phyloP scores from a whole-genome alignment of 495 filamentous ascomycete genomes.

The Trichoderma virens region DNA sequence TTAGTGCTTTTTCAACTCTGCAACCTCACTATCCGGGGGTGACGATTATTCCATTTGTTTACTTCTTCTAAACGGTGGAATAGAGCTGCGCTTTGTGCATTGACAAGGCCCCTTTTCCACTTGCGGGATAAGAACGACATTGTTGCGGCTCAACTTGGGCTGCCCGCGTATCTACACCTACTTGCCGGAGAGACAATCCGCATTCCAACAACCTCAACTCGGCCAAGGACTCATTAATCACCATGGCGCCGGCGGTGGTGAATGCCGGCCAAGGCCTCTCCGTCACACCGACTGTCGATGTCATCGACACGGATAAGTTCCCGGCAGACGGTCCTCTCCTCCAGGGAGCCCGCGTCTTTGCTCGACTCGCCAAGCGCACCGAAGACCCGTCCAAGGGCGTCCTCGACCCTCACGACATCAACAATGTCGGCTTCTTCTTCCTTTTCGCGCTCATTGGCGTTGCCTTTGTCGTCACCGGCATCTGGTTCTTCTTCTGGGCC shows the following conservation, averaged over 20 bases:
- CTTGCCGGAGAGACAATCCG: not conserved
- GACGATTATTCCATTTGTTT: no score
- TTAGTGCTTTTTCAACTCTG: not conserved
- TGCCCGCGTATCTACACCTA: not conserved
- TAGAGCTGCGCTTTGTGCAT: not conserved
- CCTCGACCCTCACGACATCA: slow-evolving; percentile 59
- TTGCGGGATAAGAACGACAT: not conserved
- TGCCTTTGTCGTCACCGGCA: slow-evolving; percentile 61
- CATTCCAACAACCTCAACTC: not conserved
- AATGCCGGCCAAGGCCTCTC: not conserved
- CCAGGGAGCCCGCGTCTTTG: slow-evolving; percentile 30
- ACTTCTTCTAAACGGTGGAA: no score
- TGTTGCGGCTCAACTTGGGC: not conserved
- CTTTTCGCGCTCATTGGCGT: slow-evolving; percentile 81
- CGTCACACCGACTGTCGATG: slow-evolving; percentile 6
- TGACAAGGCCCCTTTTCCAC: not conserved
- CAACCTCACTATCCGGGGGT: not conserved
- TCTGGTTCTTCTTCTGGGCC: slow-evolving; percentile 99
- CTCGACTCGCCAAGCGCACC: slow-evolving; percentile 20
- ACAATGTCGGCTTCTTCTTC: slow-evolving; percentile 74
- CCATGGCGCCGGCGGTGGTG: slow-evolving; percentile 4
- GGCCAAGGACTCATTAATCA: not conserved
- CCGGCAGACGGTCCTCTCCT: slow-evolving; percentile 27
- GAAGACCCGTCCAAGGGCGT: slow-evolving; percentile 41
- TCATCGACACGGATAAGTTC: slow-evolving; percentile 11